These are phyloP conservation scores for Marasmius tenuissimus DNA, from an alignment of 1,284 basidiomycete species.

Conservation along the genomic window DNA sequence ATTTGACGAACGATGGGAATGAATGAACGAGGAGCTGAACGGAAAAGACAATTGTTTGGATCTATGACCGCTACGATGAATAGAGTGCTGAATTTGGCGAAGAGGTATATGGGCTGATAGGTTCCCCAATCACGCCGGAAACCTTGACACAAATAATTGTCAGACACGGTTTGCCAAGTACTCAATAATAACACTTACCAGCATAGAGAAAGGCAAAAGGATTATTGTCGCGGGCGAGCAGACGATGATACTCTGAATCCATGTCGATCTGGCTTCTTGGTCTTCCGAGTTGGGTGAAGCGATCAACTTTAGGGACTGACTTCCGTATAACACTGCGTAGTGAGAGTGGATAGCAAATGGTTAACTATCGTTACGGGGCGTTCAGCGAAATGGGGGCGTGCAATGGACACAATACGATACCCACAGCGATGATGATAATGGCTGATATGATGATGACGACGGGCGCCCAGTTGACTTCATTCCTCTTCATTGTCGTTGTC, in stretches of 20 bases:
- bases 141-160: slow-evolving; percentile 34
- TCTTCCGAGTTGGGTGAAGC: slow-evolving; percentile 71
- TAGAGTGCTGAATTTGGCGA: slow-evolving; percentile 71
- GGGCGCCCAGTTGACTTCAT: slow-evolving; percentile 74
- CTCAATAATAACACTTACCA: slow-evolving; percentile 37
- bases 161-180: neutral
- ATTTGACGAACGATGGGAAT: slow-evolving; percentile 65
- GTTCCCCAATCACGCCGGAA: slow-evolving; percentile 70
- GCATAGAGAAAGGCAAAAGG: slow-evolving; percentile 75
- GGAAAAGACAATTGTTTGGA: slow-evolving; percentile 75
- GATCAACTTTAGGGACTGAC: slow-evolving; percentile 67
- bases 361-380: slow-evolving; percentile 43
- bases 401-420: slow-evolving; percentile 36
- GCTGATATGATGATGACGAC: slow-evolving; percentile 59
- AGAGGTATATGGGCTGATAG: slow-evolving; percentile 62
- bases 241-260: slow-evolving; percentile 73
- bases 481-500: slow-evolving; percentile 70
- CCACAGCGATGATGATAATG: slow-evolving; percentile 43
- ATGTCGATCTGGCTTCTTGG: slow-evolving; percentile 56
- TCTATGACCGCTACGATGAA: slow-evolving; percentile 68
- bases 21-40: slow-evolving; percentile 46
- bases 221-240: slow-evolving; percentile 64
- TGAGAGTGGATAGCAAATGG: slow-evolving; percentile 72
- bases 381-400: neutral
- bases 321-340: slow-evolving; percentile 56